These are phyloP conservation scores for Harrya chromipes DNA, from an alignment of 768 basidiomycete genomes.

Conservation along the genomic window DNA sequence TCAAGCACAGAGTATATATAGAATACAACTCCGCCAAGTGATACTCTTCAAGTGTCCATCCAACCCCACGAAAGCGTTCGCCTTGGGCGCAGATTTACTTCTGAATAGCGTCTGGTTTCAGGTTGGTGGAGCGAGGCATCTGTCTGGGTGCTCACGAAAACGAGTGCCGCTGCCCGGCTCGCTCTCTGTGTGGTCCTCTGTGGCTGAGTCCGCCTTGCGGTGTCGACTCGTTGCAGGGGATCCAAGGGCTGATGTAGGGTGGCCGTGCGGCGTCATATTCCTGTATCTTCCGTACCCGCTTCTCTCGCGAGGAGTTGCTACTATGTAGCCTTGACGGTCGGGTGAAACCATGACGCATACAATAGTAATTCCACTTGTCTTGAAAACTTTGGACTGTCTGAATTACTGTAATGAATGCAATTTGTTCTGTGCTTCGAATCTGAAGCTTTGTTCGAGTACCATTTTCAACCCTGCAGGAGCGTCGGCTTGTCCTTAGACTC, in stretches of 20 bases:
- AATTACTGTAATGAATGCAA: too few relatives aligned
- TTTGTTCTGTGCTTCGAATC: too few relatives aligned
- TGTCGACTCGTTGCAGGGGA: constrained; percentile 49
- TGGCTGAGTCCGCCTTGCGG: constrained; percentile 48
- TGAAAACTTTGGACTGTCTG: too few relatives aligned
- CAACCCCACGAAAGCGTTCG: constrained; percentile 66
- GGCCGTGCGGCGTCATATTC: constrained; percentile 71
- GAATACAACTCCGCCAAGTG: constrained; percentile 19
- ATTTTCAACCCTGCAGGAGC: too few relatives aligned
- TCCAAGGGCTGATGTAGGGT: constrained; percentile 43
- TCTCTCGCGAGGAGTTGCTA: constrained; percentile 28
- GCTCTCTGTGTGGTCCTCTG: constrained; percentile 31
- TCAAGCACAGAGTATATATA: constrained; percentile 27
- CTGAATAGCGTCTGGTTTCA: constrained; percentile 62
- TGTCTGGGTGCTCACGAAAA: constrained; percentile 50
- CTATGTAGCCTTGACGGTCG: constrained; percentile 76
- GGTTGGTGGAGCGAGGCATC: constrained; percentile 79
- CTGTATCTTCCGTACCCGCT: constrained; percentile 68
- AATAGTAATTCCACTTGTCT: constrained; percentile 28
- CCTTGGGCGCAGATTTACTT: constrained; percentile 39
- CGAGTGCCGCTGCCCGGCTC: constrained; percentile 37
- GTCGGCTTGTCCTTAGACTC: too few relatives aligned
- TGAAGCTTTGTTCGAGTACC: too few relatives aligned
- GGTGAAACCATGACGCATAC: constrained; percentile 81
- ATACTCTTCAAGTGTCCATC: constrained; percentile 54